Percentiles rank a stretch among this genome's conserved stretches.
Conservation (phyloP, 495 filamentous ascomycete species). For the Talaromyces ruber region DNA sequence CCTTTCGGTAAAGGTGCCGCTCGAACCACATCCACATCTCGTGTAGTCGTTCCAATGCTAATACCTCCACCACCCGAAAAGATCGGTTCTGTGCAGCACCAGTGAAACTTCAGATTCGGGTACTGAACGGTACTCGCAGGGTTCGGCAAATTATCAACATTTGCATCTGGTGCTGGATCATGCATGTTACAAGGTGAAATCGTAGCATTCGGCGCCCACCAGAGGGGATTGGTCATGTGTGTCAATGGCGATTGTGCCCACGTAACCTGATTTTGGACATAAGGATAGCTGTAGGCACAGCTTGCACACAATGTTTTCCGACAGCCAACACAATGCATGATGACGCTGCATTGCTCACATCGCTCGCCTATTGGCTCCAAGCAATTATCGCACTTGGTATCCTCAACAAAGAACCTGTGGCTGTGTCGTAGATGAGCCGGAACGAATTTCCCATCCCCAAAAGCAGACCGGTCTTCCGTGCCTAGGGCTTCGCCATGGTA, state of each 20-base stretch:
- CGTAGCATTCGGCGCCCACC: constrained; percentile 50
- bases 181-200: constrained; percentile 50
- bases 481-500: constrained; percentile 48
- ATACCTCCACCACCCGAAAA: constrained; percentile 57
- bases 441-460: constrained; percentile 45
- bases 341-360: constrained; percentile 54
- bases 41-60: constrained; percentile 43
- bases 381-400: constrained; percentile 47
- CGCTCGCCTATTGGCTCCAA: constrained; percentile 42
- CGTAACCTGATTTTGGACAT: constrained; percentile 28
- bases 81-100: constrained; percentile 56
- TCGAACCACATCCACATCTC: constrained; percentile 47
- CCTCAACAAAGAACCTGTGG: constrained; percentile 43
- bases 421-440: constrained; percentile 48
- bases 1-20: constrained; percentile 47
- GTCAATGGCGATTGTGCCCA: constrained; percentile 10
- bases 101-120: constrained; percentile 45
- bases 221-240: constrained; percentile 26
- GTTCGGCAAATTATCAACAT: constrained; percentile 25
- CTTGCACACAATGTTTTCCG: constrained; percentile 53
- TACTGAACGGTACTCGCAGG: constrained; percentile 18
- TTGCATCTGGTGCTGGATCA: constrained; percentile 28
- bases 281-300: constrained; percentile 50
- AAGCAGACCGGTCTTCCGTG: constrained; percentile 26
- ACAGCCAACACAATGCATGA: constrained; percentile 57